phyloP scores from a whole-genome alignment of 768 basidiomycete genomes.

The Plicaturopsis crispa region DNA sequence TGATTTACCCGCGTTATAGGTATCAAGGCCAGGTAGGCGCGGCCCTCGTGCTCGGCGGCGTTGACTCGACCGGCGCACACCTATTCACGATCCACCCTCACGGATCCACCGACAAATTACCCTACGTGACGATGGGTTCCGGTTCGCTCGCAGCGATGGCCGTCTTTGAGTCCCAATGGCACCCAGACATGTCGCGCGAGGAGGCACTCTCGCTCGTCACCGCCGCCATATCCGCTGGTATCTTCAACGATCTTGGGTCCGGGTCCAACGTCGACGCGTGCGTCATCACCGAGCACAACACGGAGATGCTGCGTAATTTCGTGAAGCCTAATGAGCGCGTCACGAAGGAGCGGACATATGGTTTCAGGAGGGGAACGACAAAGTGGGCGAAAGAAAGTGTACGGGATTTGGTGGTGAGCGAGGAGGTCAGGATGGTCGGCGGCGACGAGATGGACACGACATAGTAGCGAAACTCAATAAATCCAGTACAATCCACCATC shows the following conservation, averaged over 20 bases:
- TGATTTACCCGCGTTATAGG: slow-evolving; percentile 28
- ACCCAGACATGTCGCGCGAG: slow-evolving; percentile 71
- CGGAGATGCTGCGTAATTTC: slow-evolving; percentile 92
- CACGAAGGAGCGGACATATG: slow-evolving; percentile 59
- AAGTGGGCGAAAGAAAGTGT: slow-evolving; percentile 82
- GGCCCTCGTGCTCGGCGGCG: slow-evolving; percentile 92
- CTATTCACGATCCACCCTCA: slow-evolving; percentile 95
- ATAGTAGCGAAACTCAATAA: too few relatives aligned
- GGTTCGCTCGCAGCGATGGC: slow-evolving; percentile 98
- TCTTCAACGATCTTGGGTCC: slow-evolving; percentile 98
- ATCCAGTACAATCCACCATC: too few relatives aligned
- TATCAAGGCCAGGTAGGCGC: slow-evolving; percentile 94
- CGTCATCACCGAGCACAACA: slow-evolving; percentile 79
- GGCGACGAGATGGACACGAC: slow-evolving; percentile 81
- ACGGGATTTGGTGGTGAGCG: slow-evolving; percentile 61
- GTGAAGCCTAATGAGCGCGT: slow-evolving; percentile 86
- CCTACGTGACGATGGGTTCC: slow-evolving; percentile 98
- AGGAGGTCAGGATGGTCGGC: slow-evolving; percentile 49
- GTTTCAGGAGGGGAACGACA: slow-evolving; percentile 81
- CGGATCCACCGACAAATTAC: slow-evolving; percentile 96
- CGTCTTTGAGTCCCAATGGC: slow-evolving; percentile 88
- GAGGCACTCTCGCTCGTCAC: slow-evolving; percentile 81
- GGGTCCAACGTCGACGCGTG: slow-evolving; percentile 99
- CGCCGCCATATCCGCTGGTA: slow-evolving; percentile 87
- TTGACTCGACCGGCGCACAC: slow-evolving; percentile 90